Evolutionary conservation across 768 basidiomycete genomes (phyloP), one percentile per base, ranked within the genome.

Genomic region (Calocera viscosa): DNA sequence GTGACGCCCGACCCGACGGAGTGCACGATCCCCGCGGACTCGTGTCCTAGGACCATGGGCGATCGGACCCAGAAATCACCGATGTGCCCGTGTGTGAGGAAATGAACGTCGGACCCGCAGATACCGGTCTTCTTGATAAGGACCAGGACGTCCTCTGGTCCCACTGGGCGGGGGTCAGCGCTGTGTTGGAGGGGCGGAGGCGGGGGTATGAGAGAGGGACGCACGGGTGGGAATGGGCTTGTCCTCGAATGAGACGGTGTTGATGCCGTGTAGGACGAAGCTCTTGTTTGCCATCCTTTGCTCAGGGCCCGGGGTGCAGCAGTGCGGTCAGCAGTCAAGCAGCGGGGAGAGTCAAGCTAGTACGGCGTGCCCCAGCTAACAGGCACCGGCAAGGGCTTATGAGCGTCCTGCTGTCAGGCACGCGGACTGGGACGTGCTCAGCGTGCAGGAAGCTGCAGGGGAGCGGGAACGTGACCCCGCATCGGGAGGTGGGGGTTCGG

Each of bases 31-130:
- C 92, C 94, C 28, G 91, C 80, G 1, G 91, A 92, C 78, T 98
- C 95, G 73, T 98, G 95, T 22, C 95, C 95, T 43, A 97, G 86
- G 64, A 93, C 90, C 88, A 92, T 93, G 0, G 91, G 91, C 38
- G 82, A 82, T 66, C 86, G 77, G 68, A 95, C 89, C 64, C 89
- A 78, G 76, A 88, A 92, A 73, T 90, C 86, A 24, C 85, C 70
- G 49, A 72, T 70, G 47, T 64, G 49, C 49, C 63, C 41, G 35
- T 24, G 43, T 16, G 35, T 32, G 41, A 68, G 32, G 43, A 26
- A 39, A 60, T 67, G 70, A 77, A 89, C 89, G 81, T 95, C 92
- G 68, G 90, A 92, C 35, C 92, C 92, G 74, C 91, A 94, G 70
- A 94, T 94, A 64, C 91, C 93, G 19, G 94, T 95, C 78, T 94